A percentile compares a stretch with the other conserved stretches of the same genome.
Evolutionary conservation across 768 basidiomycete genomes (phyloP).

Genomic region (Exsudoporus frostii): DNA sequence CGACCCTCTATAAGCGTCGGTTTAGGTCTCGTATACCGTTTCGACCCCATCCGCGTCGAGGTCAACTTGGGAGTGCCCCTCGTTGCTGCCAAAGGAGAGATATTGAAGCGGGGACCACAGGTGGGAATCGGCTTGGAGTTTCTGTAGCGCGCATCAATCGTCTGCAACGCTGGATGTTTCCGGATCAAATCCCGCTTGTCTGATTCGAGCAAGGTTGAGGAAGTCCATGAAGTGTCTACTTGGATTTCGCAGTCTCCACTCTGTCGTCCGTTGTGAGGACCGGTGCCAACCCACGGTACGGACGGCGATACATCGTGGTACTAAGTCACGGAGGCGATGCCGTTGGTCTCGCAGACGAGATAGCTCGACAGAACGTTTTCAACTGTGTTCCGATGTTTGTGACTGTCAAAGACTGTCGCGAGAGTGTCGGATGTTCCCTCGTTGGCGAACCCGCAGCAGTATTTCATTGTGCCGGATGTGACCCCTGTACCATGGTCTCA

Average conservation of each 20-base stretch:
- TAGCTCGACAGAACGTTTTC: background rate
- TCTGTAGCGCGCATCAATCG: slow-evolving; percentile 37
- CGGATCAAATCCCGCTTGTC: background rate
- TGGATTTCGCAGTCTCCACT: background rate
- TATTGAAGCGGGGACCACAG: slow-evolving; percentile 66
- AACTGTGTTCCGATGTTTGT: background rate
- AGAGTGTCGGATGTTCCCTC: background rate
- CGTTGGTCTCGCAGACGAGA: background rate
- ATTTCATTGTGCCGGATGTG: too few relatives aligned
- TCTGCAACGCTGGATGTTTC: slow-evolving; percentile 10
- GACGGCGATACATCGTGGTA: background rate
- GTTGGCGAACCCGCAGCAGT: too few relatives aligned
- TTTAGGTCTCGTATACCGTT: slow-evolving; percentile 77
- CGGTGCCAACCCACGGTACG: background rate
- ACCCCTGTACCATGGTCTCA: background rate
- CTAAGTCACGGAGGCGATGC: background rate
- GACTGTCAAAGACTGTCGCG: too few relatives aligned
- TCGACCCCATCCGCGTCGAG: slow-evolving; percentile 83
- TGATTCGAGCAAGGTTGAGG: background rate
- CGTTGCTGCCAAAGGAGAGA: slow-evolving; percentile 64
- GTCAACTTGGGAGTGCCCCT: slow-evolving; percentile 86
- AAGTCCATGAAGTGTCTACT: background rate
- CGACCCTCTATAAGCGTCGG: slow-evolving; percentile 72
- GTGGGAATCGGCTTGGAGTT: slow-evolving; percentile 82
- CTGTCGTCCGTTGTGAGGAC: too few relatives aligned